Evolutionary conservation across 129 eudicot species (phyloP).

Genomic region (Ambrosia trifida): DNA sequence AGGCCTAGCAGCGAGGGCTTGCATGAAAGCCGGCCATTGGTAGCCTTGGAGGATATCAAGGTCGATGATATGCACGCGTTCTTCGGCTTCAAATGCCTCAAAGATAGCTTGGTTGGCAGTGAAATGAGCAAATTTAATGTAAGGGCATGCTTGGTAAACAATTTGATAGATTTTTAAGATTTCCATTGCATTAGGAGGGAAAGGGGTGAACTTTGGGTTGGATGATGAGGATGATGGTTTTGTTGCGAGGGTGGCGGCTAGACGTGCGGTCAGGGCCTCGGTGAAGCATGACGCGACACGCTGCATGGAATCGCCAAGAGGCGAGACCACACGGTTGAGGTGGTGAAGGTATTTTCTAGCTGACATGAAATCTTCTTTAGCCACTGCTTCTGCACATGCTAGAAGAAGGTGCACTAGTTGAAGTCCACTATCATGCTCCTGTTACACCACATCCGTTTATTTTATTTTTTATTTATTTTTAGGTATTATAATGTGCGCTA

Average conservation of each 20-base stretch:
- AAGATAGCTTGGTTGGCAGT: constrained; percentile 78
- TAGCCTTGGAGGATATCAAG: constrained; percentile 78
- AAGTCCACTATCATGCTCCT: constrained; percentile 89
- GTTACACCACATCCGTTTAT: constrained; percentile 7
- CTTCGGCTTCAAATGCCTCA: constrained; percentile 73
- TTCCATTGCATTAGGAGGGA: constrained; percentile 64
- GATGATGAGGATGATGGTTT: constrained; percentile 53
- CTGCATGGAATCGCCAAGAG: constrained; percentile 87
- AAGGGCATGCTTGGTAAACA: constrained; percentile 78
- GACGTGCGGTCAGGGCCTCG: constrained; percentile 68
- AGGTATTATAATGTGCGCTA: too few species aligned
- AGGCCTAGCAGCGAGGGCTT: constrained; percentile 72
- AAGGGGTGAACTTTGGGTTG: constrained; percentile 52
- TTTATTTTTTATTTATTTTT: too few species aligned
- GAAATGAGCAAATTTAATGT: constrained; percentile 75
- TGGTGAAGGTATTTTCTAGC: constrained; percentile 74
- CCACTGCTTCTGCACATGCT: constrained; percentile 88
- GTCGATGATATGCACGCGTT: constrained; percentile 73
- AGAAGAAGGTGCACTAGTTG: constrained; percentile 83
- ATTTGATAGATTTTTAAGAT: constrained; percentile 75
- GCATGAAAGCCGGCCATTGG: constrained; percentile 87
- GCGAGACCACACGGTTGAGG: constrained; percentile 68
- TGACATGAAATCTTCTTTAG: constrained; percentile 78
- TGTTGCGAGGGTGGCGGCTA: constrained; percentile 57
- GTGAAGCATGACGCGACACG: constrained; percentile 82